phyloP scores from a whole-genome alignment of 139 green algal species.

The Chlorella sp. region DNA sequence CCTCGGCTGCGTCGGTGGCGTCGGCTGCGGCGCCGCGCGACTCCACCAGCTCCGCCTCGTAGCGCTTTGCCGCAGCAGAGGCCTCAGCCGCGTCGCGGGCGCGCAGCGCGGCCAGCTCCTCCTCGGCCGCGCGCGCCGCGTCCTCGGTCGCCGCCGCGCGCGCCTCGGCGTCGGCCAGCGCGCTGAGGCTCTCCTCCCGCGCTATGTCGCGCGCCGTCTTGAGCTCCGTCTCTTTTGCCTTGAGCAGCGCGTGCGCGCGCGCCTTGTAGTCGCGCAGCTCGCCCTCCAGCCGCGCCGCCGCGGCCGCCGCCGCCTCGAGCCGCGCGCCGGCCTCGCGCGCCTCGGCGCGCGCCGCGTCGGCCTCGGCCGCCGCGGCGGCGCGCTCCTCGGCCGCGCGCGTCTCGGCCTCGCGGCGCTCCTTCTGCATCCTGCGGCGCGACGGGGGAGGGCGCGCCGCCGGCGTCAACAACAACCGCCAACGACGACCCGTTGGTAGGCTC shows the following conservation, averaged over 20 bases:
- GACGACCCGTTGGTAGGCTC: not conserved
- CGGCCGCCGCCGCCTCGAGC: not conserved
- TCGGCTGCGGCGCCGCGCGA: not conserved
- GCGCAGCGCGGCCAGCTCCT: slow-evolving; percentile 11
- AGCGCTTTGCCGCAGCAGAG: not conserved
- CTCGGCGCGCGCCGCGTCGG: slow-evolving; percentile 12
- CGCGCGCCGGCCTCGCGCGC: slow-evolving; percentile 21
- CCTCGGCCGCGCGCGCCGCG: not conserved
- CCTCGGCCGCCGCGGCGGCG: slow-evolving; percentile 29
- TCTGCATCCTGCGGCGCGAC: slow-evolving; percentile 30
- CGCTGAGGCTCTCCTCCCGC: slow-evolving; percentile 10
- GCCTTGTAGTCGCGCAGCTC: slow-evolving; percentile 60
- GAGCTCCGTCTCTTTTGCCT: slow-evolving; percentile 49
- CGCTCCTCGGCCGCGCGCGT: slow-evolving; percentile 16
- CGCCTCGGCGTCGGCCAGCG: slow-evolving; percentile 27
- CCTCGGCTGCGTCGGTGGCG: slow-evolving; percentile 15
- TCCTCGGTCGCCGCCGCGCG: slow-evolving; percentile 14
- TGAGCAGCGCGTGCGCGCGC: slow-evolving; percentile 53
- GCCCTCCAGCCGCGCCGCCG: slow-evolving; percentile 8
- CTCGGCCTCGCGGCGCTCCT: slow-evolving; percentile 44
- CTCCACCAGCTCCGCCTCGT: slow-evolving; percentile 27
- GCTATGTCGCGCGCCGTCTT: slow-evolving; percentile 19
- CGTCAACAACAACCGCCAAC: no score
- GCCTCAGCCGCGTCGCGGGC: slow-evolving; percentile 1
- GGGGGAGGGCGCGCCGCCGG: no score